Evolutionary conservation across 2,329 filamentous ascomycete species (phyloP), one percentile per base, ranked within the genome.

Genomic region (Aspergillus neoniger): DNA sequence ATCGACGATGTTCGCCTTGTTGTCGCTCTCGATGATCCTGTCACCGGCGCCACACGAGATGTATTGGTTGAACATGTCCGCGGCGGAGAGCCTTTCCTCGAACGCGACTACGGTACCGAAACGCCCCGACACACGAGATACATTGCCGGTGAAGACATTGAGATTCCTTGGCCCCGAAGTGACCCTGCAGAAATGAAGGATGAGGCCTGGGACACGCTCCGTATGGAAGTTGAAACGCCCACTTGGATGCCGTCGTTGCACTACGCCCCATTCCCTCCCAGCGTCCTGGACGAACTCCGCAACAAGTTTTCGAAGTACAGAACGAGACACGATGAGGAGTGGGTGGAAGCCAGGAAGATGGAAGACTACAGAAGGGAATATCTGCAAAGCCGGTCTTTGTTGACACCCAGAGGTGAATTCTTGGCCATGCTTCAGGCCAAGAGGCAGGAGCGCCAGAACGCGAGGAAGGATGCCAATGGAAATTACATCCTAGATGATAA

Each of bases 281-380:
- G 77, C n/a, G 85, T 97, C 39, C 84, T 96, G 66, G 88, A 96
- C 74, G 94, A 98, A 81, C 82, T 98, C 72, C 85, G 92, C 72
- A 89, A 90, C 81, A 89, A 88, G 74, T 96, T 88, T 83, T 91
- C 88, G 68, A 86, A 85, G 70, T 95, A 93, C 86, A 84, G 92
- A 71, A 92, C 88, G 56, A 83, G 91, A 51, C 91, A 96, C 79
- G 90, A 92, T 64, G 80, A 85, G 49, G 89, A 89, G 74, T 96
- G 89, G 73, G 76, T 93, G 55, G 81, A 81, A 66, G 79, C 81
- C 77, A 89, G 88, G 81, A 81, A 86, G 74, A 78, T 81, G 61
- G 83, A 88, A 73, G 88, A 85, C 62, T 76, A 76, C 51, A 78
- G 77, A 64, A 74, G 76, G 68, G 74, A 79, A 65, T 78, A 78